phyloP scores from a whole-genome alignment of 768 basidiomycete species.

The Lactarius sp. region DNA sequence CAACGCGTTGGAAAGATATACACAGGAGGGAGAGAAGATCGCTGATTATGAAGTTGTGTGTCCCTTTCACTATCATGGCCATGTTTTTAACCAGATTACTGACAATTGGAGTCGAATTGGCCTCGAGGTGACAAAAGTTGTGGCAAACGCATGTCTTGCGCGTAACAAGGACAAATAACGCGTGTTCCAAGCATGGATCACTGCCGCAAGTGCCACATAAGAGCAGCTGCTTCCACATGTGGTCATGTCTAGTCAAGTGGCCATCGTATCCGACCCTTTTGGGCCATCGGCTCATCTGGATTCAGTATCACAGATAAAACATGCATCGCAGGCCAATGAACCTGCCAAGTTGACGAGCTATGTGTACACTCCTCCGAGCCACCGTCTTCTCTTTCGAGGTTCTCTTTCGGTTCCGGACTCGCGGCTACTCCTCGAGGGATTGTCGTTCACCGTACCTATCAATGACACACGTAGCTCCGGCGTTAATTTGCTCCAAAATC shows the following conservation, averaged over 20 bases:
- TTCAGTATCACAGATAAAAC: background rate
- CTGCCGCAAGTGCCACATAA: background rate
- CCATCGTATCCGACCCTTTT: background rate
- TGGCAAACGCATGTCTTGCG: background rate
- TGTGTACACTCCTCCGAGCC: conserved; percentile 32
- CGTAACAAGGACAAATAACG: conserved; percentile 16
- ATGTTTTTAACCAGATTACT: conserved; percentile 12
- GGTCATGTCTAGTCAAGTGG: background rate
- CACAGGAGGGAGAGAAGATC: background rate
- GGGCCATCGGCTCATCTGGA: background rate
- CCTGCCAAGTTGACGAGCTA: conserved; percentile 19
- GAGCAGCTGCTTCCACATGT: background rate
- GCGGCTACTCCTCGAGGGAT: conserved; percentile 62
- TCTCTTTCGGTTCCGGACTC: conserved; percentile 72
- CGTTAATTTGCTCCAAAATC: conserved; percentile 51
- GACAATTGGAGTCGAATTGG: background rate
- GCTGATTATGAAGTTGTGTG: background rate
- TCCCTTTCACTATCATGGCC: background rate
- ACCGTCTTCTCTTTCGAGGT: conserved; percentile 71
- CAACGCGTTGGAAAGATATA: background rate
- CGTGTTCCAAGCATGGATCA: conserved; percentile 21
- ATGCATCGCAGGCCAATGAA: conserved; percentile 15
- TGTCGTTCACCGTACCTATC: conserved; percentile 58
- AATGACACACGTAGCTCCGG: conserved; percentile 28
- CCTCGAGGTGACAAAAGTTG: background rate